Evolutionary conservation across 805 yeast genomes (phyloP), one percentile per base, ranked within the genome.

Genomic region (Wickerhamiella australiensis): DNA sequence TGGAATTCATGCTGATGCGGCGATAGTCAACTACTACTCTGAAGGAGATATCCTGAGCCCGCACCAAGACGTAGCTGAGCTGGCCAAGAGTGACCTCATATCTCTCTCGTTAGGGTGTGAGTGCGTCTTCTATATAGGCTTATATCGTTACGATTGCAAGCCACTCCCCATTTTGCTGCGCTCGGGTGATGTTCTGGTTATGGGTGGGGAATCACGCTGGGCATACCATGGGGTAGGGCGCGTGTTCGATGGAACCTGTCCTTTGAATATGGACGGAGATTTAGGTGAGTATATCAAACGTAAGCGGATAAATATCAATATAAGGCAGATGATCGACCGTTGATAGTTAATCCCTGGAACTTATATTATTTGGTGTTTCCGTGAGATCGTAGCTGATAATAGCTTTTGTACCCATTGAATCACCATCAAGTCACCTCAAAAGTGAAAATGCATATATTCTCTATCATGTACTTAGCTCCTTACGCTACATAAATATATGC

Each of bases 151-250:
- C 12, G 59, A 57, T 13, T 31, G 27, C 8, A 38, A 49, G 42
- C 72, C 74, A 5, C 52, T 66, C 11, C 62, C 66, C 18, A 50
- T 70, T 11, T 49, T 67, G 13, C 56, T 70, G 15, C 57, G 61
- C 6, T 62, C 68, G 3, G 74, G 74, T 5, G 74, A 70, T 46
- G 58, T 65, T 2, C 50, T 70, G 3, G 59, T 70, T 6, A 69
- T 70, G 74, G 65, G 70, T 8, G 72, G 69, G 5, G 55, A 49
- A n/a, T 50, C 68, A 4, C 53, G 74, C 18, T 49, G 51, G 22
- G 74, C 74, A 3, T 69, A 54, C 56, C 74, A 70, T 49, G 74
- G 74, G 1, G 68, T 69, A 2, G 68, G 69, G 12, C 57, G 63
- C n/a, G 68, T 69, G 3, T 67, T 64, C 51, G 51, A 52, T 2